Evolutionary conservation across 768 basidiomycete genomes (phyloP).

Genomic region (Lyophyllum shimeji): DNA sequence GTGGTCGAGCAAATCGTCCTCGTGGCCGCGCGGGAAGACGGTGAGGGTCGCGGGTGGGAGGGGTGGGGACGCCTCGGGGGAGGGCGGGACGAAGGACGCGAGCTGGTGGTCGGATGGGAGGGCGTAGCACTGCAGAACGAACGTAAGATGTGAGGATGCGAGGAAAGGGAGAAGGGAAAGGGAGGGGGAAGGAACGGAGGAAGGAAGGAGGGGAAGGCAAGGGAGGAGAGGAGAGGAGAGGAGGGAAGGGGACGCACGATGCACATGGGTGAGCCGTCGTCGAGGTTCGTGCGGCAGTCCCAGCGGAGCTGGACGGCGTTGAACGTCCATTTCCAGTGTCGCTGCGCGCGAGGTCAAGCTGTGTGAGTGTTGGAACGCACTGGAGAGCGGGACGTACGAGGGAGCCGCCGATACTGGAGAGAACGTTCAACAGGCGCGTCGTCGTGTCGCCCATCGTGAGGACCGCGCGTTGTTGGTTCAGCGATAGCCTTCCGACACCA

Average conservation of each 20-base stretch:
- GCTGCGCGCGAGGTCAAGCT: constrained; percentile 18
- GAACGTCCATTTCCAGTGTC: constrained; percentile 42
- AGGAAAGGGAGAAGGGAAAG: background rate
- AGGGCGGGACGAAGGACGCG: constrained; percentile 47
- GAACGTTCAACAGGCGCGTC: constrained; percentile 37
- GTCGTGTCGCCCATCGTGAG: constrained; percentile 39
- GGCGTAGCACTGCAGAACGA: constrained; percentile 28
- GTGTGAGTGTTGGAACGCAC: background rate
- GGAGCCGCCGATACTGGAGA: constrained; percentile 32
- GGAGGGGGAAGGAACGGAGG: background rate
- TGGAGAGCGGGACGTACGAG: constrained; percentile 20
- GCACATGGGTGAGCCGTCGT: constrained; percentile 49
- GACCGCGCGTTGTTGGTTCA: constrained; percentile 40
- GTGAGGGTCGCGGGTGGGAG: constrained; percentile 45
- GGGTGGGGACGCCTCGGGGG: constrained; percentile 44
- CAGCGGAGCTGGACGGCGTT: constrained; percentile 37
- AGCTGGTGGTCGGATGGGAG: constrained; percentile 25
- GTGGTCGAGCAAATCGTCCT: constrained; percentile 36
- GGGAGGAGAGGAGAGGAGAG: constrained; percentile 5
- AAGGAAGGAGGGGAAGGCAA: too few species aligned
- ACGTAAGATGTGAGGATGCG: too few species aligned
- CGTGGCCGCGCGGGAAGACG: constrained; percentile 44
- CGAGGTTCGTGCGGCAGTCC: constrained; percentile 44
- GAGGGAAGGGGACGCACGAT: constrained; percentile 30
- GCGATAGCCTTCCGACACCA: constrained; percentile 39